A percentile compares a stretch with the other conserved stretches of the same genome.
Conservation (phyloP, 2,329 filamentous ascomycete species). For the Didymella glomerata region DNA sequence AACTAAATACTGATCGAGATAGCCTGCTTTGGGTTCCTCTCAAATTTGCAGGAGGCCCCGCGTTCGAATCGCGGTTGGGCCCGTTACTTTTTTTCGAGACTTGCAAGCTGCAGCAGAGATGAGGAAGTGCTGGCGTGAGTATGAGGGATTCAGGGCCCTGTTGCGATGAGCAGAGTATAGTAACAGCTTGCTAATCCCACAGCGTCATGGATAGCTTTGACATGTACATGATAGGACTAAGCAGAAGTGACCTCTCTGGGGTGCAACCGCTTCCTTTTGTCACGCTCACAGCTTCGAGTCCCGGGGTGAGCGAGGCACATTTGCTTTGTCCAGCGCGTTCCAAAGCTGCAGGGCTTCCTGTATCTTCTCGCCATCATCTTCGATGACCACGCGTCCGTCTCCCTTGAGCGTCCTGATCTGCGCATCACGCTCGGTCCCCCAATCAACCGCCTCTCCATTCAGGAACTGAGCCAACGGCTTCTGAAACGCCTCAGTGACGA, state of each 20-base stretch:
- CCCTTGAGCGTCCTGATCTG: conserved; percentile 56
- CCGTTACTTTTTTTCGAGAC: conserved; percentile 1
- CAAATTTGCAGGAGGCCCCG: conserved; percentile 9
- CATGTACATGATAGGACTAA: too few species aligned
- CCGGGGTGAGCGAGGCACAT: conserved; percentile 10
- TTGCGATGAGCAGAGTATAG: too few species aligned
- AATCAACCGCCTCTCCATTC: conserved; percentile 51
- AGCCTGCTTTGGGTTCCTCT: conserved; percentile 6
- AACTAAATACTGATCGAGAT: too few species aligned
- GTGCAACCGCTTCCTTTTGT: too few species aligned
- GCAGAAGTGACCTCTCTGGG: too few species aligned
- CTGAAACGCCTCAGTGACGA: conserved; percentile 52
- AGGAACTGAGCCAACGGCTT: conserved; percentile 53
- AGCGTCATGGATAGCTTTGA: too few species aligned
- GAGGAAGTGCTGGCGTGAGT: too few species aligned
- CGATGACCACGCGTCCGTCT: conserved; percentile 58
- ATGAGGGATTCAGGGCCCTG: too few species aligned
- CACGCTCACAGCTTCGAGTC: conserved; percentile 13
- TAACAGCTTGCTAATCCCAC: too few species aligned
- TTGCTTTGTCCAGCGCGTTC: conserved; percentile 49
- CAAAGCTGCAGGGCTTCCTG: conserved; percentile 60
- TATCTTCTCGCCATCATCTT: conserved; percentile 56
- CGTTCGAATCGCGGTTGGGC: conserved; percentile 14
- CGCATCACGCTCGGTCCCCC: conserved; percentile 49
- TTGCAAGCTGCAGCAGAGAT: too few species aligned